phyloP scores from a whole-genome alignment of 192 early-diverging fungal genomes.

The Coemansia sp. region DNA sequence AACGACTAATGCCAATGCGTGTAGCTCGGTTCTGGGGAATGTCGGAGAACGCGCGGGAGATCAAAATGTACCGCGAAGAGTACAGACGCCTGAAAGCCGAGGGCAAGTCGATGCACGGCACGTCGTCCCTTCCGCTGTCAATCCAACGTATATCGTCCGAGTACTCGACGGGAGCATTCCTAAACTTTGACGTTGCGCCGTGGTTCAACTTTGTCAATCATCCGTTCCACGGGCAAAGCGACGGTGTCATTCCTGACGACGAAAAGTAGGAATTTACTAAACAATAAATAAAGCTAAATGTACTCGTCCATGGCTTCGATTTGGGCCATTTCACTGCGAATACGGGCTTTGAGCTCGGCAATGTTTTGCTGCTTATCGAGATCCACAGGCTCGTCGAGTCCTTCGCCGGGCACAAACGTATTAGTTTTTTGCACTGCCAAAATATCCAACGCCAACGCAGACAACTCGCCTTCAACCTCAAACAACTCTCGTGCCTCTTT shows the following conservation, averaged over 20 bases:
- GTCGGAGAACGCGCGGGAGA: constrained; percentile 82
- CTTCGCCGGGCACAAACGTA: constrained; percentile 88
- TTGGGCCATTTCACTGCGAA: constrained; percentile 49
- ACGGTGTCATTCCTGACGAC: constrained; percentile 48
- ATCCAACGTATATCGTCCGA: constrained; percentile 62
- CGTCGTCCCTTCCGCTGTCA: constrained; percentile 56
- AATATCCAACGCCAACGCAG: constrained; percentile 66
- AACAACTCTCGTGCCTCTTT: constrained; percentile 78
- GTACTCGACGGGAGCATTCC: constrained; percentile 66
- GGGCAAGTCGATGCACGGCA: constrained; percentile 70
- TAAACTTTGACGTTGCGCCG: constrained; percentile 68
- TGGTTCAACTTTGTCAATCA: constrained; percentile 82
- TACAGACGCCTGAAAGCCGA: constrained; percentile 60
- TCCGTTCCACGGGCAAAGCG: constrained; percentile 64
- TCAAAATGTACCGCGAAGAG: constrained; percentile 65
- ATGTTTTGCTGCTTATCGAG: constrained; percentile 26
- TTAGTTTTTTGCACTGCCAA: constrained; percentile 61
- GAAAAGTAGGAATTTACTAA: constrained; percentile 16
- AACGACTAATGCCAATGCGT: too few relatives aligned
- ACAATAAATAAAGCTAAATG: constrained; percentile 8
- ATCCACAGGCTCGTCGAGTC: constrained; percentile 23
- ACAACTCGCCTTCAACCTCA: constrained; percentile 61
- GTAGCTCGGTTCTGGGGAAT: constrained; percentile 77
- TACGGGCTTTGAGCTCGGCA: constrained; percentile 43
- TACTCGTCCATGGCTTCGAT: constrained; percentile 53